A percentile compares a stretch with the other conserved stretches of the same genome.
These are phyloP conservation scores for Bretschneidera sinensis DNA, from an alignment of 345 rosid species.

Conservation along the genomic window DNA sequence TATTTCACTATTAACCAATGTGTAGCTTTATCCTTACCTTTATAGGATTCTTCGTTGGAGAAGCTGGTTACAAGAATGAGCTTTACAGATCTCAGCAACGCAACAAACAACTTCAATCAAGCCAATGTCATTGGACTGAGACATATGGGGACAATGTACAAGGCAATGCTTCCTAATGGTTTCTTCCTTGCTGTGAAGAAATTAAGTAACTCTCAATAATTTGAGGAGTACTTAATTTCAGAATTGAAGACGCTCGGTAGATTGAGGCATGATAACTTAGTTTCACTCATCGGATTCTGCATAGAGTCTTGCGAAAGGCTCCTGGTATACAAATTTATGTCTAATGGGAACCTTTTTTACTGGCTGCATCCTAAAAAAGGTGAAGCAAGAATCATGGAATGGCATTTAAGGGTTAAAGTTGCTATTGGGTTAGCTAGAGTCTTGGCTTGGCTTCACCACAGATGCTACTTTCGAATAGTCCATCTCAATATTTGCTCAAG, in stretches of 20 bases:
- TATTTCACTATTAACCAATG: no score
- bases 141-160: constrained; percentile 16
- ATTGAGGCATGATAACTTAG: constrained; percentile 2
- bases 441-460: constrained; percentile 30
- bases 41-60: constrained; percentile 7
- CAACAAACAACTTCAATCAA: constrained; percentile 9
- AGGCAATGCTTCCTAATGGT: constrained; percentile 5
- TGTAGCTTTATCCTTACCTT: no score
- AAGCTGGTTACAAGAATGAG: constrained; percentile 2
- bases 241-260: constrained; percentile 2
- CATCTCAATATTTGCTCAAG: constrained; percentile 21
- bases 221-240: constrained; percentile 3
- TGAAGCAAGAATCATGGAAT: constrained; percentile 3
- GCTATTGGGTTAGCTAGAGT: constrained; percentile 21
- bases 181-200: constrained; percentile 13
- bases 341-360: constrained; percentile 23
- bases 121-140: constrained; percentile 7
- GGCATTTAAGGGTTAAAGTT: constrained; percentile 26
- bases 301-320: constrained; percentile 12
- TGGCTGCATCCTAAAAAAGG: constrained; percentile 9
- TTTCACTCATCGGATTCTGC: constrained; percentile 26
- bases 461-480: background rate
- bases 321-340: constrained; percentile 21
- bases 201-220: background rate
- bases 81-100: background rate